Evolutionary conservation across 2,329 filamentous ascomycete genomes (phyloP), one percentile per base, ranked within the genome.

Genomic region (Cercospora sesami): DNA sequence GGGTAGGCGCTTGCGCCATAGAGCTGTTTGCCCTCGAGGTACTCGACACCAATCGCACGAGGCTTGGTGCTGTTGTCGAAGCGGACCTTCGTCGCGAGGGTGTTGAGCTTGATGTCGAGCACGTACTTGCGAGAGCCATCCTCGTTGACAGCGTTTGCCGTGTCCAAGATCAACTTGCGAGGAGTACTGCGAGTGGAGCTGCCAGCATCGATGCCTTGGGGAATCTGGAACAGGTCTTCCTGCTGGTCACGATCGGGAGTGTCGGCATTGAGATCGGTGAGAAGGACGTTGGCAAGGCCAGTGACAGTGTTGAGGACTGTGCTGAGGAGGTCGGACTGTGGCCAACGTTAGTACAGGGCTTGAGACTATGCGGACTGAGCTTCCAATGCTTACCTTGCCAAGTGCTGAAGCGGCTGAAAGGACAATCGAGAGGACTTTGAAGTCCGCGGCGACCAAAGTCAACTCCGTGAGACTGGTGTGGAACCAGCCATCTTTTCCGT

Each of bases 41-140:
- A 83, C 67, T 82, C 78, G 10, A 83, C 80, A 66, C 81, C 81
- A 26, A 77, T 79, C 1, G 81, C 81, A 14, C 53, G 53, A 31
- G 53, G 53, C 53, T 18, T 31, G 74, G 89, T 2, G 87, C 82
- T 3, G 81, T 78, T 85, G 42, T 90, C 89, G 71, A 89, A 90
- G 42, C 82, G 81, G 77, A 93, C 79, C 77, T 89, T 89, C 63
- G 90, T 89, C 69, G 87, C 91, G 59, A 91, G 80, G 39, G 84
- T 87, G 79, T 90, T 90, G 2, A 84, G 81, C 57, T 82, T 81
- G 63, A 89, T 80, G 67, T 87, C 85, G 1, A 89, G 83, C 53
- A 83, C 84, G 74, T 87, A 88, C 69, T 79, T 83, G 74, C 84
- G 83, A 48, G 79, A 81, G 31, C 86, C 86, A 67, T 87, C 81